Conservation (phyloP, 169 alveolate genomes). For the Blepharisma undulans region DNA sequence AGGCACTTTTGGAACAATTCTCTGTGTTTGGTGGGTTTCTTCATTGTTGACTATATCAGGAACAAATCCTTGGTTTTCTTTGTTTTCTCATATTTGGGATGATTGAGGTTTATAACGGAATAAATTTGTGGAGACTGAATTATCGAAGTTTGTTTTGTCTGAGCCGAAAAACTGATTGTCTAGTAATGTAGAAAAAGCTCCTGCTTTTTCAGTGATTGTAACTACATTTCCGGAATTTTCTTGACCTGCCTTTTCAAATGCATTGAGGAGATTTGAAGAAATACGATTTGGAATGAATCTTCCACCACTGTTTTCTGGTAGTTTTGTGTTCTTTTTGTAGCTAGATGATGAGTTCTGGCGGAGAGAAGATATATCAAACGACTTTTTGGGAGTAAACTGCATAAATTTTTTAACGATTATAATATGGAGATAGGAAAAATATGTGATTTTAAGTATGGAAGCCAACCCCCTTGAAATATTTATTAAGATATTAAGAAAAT, state of each 20-base stretch:
- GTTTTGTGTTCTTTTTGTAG: background rate
- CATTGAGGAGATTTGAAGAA: background rate
- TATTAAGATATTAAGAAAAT: background rate
- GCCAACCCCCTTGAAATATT: background rate
- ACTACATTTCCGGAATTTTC: background rate
- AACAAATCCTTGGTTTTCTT: slow-evolving; percentile 19
- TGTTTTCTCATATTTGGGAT: background rate
- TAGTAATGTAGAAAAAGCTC: background rate
- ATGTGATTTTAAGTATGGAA: background rate
- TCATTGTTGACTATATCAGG: background rate
- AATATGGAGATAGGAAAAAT: background rate
- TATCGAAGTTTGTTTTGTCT: background rate
- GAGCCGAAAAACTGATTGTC: background rate
- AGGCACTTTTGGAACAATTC: slow-evolving; percentile 30
- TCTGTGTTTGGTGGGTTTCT: background rate
- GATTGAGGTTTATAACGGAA: background rate
- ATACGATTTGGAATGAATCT: slow-evolving; percentile 35
- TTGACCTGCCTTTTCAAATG: slow-evolving; percentile 36
- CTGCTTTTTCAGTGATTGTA: background rate
- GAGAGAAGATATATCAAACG: slow-evolving; percentile 15
- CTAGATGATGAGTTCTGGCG: background rate
- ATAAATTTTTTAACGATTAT: background rate
- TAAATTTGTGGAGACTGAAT: background rate
- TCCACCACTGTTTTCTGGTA: slow-evolving; percentile 30
- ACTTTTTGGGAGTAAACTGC: slow-evolving; percentile 42